A percentile compares a stretch with the other conserved stretches of the same genome.
phyloP scores from a whole-genome alignment of 2,329 filamentous ascomycete species.

The Torrubiella hemipterigena region DNA sequence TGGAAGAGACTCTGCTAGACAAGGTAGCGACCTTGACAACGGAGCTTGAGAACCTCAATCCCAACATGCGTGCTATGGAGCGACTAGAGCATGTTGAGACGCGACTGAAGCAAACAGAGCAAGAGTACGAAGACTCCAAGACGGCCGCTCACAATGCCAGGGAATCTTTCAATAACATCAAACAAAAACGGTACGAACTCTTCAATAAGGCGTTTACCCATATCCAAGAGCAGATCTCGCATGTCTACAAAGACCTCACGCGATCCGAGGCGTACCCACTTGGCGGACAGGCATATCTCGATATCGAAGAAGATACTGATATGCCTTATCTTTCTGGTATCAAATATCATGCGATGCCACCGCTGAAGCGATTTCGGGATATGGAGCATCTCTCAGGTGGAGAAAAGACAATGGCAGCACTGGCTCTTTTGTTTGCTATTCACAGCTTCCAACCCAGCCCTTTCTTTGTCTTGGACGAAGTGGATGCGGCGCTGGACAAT shows the following conservation, averaged over 20 bases:
- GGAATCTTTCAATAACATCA: slow-evolving; percentile 73
- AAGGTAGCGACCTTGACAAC: slow-evolving; percentile 61
- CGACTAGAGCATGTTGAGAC: slow-evolving; percentile 77
- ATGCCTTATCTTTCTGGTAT: slow-evolving; percentile 92
- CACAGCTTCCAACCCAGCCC: slow-evolving; percentile 92
- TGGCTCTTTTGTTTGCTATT: slow-evolving; percentile 93
- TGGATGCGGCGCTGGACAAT: slow-evolving; percentile 95
- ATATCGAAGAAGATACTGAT: slow-evolving; percentile 87
- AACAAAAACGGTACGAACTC: slow-evolving; percentile 71
- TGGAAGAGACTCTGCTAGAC: slow-evolving; percentile 67
- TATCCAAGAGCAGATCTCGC: slow-evolving; percentile 86
- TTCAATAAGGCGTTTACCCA: slow-evolving; percentile 94
- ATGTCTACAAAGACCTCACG: slow-evolving; percentile 92
- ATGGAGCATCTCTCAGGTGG: slow-evolving; percentile 98
- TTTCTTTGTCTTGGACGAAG: slow-evolving; percentile 97
- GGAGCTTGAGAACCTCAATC: slow-evolving; percentile 87
- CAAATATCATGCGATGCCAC: slow-evolving; percentile 98
- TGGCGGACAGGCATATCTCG: slow-evolving; percentile 80
- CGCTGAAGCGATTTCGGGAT: slow-evolving; percentile 93
- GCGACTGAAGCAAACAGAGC: slow-evolving; percentile 71
- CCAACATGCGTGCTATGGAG: slow-evolving; percentile 92
- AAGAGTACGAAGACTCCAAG: slow-evolving; percentile 80
- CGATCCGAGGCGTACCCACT: slow-evolving; percentile 82
- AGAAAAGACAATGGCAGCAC: slow-evolving; percentile 96
- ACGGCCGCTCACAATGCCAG: slow-evolving; percentile 61